Conservation (phyloP, 1,284 basidiomycete genomes). For the Farysia itapuensis region DNA sequence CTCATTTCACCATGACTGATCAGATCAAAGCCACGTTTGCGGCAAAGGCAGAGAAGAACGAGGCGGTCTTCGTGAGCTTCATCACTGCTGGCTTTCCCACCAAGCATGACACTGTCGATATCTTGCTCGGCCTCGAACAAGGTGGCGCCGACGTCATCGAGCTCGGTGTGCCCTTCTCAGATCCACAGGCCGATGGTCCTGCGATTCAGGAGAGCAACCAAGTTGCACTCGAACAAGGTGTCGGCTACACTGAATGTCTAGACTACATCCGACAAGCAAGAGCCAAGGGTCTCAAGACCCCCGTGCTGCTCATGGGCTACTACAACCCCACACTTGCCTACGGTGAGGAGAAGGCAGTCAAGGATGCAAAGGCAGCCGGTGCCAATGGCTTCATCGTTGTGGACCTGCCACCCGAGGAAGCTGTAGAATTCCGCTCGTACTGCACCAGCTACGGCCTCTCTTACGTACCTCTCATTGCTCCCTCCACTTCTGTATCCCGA, state of each 20-base stretch:
- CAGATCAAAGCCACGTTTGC: conserved; percentile 45
- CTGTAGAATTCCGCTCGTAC: conserved; percentile 81
- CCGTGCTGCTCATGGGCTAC: conserved; percentile 80
- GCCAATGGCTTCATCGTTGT: conserved; percentile 98
- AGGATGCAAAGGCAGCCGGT: conserved; percentile 82
- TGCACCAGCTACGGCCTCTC: conserved; percentile 82
- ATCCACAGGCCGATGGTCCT: conserved; percentile 85
- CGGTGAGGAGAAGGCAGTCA: conserved; percentile 88
- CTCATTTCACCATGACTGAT: conserved; percentile 49
- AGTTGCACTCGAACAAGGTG: conserved; percentile 51
- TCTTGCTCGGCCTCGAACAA: conserved; percentile 85
- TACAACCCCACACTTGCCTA: conserved; percentile 89
- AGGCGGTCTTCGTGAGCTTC: conserved; percentile 57
- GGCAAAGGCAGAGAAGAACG: conserved; percentile 51
- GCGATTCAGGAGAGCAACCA: conserved; percentile 87
- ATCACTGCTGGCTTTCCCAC: conserved; percentile 57
- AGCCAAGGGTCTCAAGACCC: conserved; percentile 75
- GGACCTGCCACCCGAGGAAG: conserved; percentile 96
- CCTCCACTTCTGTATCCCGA: conserved; percentile 82
- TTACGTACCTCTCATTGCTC: conserved; percentile 95
- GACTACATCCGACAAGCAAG: conserved; percentile 78
- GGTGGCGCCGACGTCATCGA: conserved; percentile 96
- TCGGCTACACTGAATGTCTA: conserved; percentile 62
- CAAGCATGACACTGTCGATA: conserved; percentile 73
- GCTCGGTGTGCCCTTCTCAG: conserved; percentile 89